Conservation (phyloP, 192 early-diverging fungal species). For the Mycoemilia scoparia region DNA sequence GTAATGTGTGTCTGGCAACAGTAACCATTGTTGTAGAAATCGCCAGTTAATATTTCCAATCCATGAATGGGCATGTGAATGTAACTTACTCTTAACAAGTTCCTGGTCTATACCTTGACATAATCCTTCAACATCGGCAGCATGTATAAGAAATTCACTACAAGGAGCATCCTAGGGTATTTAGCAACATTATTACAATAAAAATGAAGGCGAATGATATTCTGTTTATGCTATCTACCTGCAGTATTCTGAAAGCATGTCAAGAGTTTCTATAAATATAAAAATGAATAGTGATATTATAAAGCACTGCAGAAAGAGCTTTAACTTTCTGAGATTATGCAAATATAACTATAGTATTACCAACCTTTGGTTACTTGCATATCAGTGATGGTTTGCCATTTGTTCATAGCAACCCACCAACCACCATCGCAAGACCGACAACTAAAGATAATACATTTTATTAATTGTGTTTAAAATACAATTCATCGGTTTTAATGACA, state of each 20-base stretch:
- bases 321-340: neutral
- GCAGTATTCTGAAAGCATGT: slow-evolving; percentile 39
- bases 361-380: slow-evolving; percentile 57
- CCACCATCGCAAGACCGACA: slow-evolving; percentile 46
- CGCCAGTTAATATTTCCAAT: too few species aligned
- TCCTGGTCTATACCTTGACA: slow-evolving; percentile 83
- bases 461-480: too few species aligned
- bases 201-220: neutral
- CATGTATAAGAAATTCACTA: slow-evolving; percentile 95
- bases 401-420: slow-evolving; percentile 95
- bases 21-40: too few species aligned
- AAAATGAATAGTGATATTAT: too few species aligned
- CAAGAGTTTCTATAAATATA: slow-evolving; percentile 36
- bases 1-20: too few species aligned
- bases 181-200: slow-evolving; percentile 14
- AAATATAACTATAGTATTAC: slow-evolving; percentile 22
- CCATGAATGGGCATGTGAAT: too few species aligned
- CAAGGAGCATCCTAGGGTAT: too few species aligned
- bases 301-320: slow-evolving; percentile 1
- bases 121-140: slow-evolving; percentile 93
- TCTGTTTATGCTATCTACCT: slow-evolving; percentile 24
- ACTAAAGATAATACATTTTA: too few species aligned
- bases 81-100: slow-evolving; percentile 64
- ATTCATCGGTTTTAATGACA: too few species aligned
- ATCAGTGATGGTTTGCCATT: slow-evolving; percentile 93